These are phyloP conservation scores for Discostella pseudostelligera DNA, from an alignment of 108 stramenopile genomes.

Conservation along the genomic window DNA sequence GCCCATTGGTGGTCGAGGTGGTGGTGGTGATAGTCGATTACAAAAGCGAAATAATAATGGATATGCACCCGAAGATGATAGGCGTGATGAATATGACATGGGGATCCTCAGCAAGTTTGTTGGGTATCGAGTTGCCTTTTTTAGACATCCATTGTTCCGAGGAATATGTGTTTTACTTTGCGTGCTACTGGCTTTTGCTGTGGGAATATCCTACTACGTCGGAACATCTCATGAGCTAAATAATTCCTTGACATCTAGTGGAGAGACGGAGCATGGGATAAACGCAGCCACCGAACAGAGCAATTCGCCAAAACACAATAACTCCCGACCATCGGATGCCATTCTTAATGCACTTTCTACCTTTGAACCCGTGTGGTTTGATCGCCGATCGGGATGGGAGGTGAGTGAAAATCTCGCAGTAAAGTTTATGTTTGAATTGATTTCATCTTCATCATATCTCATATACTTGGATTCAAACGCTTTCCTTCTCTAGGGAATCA, in stretches of 20 bases:
- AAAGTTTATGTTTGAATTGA: background rate
- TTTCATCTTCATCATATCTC: background rate
- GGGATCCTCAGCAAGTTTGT: background rate
- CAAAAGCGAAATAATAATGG: background rate
- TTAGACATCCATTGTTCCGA: conserved; percentile 10
- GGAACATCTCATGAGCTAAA: too few relatives aligned
- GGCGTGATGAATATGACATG: conserved; percentile 6
- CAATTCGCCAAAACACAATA: background rate
- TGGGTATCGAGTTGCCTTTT: background rate
- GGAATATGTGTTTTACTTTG: conserved; percentile 3
- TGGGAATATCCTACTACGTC: conserved; percentile 13
- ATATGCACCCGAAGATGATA: conserved; percentile 5
- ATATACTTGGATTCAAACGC: background rate
- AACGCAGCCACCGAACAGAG: conserved; percentile 5
- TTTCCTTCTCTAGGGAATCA: conserved; percentile 12
- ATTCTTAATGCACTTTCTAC: conserved; percentile 21
- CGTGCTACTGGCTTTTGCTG: conserved; percentile 3
- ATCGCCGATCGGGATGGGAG: conserved; percentile 40
- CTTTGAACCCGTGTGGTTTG: conserved; percentile 36
- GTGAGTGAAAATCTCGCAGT: background rate
- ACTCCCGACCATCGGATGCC: conserved; percentile 11
- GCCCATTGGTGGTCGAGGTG: background rate
- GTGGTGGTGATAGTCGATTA: background rate
- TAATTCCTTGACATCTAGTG: background rate
- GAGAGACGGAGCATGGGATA: background rate